Evolutionary conservation across 257 asterid genomes (phyloP).

Genomic region (Anisodus tanguticus): DNA sequence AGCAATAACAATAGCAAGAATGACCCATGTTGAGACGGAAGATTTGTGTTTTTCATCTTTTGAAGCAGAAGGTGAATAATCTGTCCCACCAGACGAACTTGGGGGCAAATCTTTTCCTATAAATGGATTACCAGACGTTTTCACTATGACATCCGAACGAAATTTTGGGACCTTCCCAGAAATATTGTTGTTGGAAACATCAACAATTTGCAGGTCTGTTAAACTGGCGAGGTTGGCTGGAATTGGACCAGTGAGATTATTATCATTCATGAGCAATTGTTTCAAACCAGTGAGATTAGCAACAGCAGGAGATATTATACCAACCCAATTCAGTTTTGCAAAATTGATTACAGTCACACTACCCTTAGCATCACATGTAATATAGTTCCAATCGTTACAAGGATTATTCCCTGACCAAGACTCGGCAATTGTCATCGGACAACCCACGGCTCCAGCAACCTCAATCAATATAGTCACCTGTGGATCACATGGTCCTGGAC

Average conservation of each 20-base stretch:
- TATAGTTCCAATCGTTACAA: slow-evolving; percentile 60
- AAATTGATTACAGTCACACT: slow-evolving; percentile 60
- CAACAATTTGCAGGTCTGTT: slow-evolving; percentile 56
- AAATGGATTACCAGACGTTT: slow-evolving; percentile 52
- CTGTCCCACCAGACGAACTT: slow-evolving; percentile 19
- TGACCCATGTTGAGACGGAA: slow-evolving; percentile 40
- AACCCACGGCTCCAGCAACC: slow-evolving; percentile 54
- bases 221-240: slow-evolving; percentile 60
- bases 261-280: slow-evolving; percentile 56
- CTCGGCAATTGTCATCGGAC: slow-evolving; percentile 60
- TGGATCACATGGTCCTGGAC: slow-evolving; percentile 71
- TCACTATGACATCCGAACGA: slow-evolving; percentile 45
- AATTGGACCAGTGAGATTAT: slow-evolving; percentile 62
- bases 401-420: slow-evolving; percentile 82
- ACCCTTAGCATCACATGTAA: slow-evolving; percentile 59
- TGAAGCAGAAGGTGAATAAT: slow-evolving; percentile 26
- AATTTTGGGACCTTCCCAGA: slow-evolving; percentile 74
- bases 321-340: slow-evolving; percentile 56
- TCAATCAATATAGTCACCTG: slow-evolving; percentile 69
- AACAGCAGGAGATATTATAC: slow-evolving; percentile 63
- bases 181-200: slow-evolving; percentile 77
- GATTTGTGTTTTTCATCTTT: slow-evolving; percentile 18
- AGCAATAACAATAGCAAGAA: slow-evolving; percentile 37
- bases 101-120: slow-evolving; percentile 63
- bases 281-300: slow-evolving; percentile 57